phyloP scores from a whole-genome alignment of 129 eudicot genomes.

The Dittrichia graveolens region DNA sequence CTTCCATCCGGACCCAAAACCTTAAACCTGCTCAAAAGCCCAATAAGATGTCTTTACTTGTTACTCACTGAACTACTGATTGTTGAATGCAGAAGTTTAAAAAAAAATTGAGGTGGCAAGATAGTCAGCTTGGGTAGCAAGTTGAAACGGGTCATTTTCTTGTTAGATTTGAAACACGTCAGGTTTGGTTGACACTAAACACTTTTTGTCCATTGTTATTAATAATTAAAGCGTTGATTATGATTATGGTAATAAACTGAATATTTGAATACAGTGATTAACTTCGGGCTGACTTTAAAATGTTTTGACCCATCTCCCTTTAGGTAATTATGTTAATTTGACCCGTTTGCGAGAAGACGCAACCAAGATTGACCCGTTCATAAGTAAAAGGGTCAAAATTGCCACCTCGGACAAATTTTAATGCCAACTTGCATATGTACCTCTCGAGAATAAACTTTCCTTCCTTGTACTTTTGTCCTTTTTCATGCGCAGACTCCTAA shows the following conservation, averaged over 20 bases:
- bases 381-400: neutral
- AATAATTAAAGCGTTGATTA: neutral
- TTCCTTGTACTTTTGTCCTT: slow-evolving; percentile 74
- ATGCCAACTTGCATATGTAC: slow-evolving; percentile 19
- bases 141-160: neutral
- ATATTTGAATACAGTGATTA: neutral
- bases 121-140: too few relatives aligned
- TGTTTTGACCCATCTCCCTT: neutral
- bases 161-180: neutral
- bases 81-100: neutral
- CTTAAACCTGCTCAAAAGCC: slow-evolving; percentile 49
- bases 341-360: neutral
- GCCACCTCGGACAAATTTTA: neutral
- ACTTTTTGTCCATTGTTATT: too few relatives aligned
- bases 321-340: neutral
- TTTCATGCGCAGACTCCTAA: slow-evolving; percentile 72
- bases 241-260: neutral
- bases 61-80: neutral
- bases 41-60: neutral
- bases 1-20: slow-evolving; percentile 79
- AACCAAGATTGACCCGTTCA: neutral
- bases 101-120: neutral
- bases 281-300: neutral
- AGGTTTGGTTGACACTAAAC: too few relatives aligned
- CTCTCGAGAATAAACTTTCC: slow-evolving; percentile 82